Conservation (phyloP, 805 yeast species). For the Schizosaccharomyces pombe region DNA sequence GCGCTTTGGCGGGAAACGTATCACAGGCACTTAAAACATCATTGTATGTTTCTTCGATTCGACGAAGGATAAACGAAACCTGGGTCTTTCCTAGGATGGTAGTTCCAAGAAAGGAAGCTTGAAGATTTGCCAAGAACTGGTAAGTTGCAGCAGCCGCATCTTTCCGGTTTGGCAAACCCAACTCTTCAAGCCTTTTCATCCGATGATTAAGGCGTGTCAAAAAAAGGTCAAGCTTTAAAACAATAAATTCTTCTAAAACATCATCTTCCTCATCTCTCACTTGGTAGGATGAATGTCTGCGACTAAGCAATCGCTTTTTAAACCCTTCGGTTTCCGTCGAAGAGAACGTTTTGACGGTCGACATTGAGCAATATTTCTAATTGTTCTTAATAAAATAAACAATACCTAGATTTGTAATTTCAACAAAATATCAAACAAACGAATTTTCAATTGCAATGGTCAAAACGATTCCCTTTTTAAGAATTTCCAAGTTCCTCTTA, state of each 20-base stretch:
- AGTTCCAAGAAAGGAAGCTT: conserved; percentile 5
- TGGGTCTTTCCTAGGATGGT: not conserved
- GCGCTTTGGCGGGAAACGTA: conserved; percentile 11
- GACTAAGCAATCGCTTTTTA: not conserved
- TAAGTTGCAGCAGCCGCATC: conserved; percentile 15
- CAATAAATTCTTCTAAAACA: not conserved
- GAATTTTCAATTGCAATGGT: too few relatives aligned
- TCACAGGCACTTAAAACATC: conserved; percentile 8
- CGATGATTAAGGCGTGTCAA: conserved; percentile 11
- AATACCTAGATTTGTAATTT: too few relatives aligned
- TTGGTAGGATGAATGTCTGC: not conserved
- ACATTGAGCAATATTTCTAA: too few relatives aligned
- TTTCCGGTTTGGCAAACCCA: conserved; percentile 13
- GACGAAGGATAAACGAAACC: conserved; percentile 8
- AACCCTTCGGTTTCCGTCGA: not conserved
- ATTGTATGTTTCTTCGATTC: conserved; percentile 12
- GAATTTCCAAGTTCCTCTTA: too few relatives aligned
- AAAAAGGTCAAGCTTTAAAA: conserved; percentile 10
- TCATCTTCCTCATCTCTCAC: not conserved
- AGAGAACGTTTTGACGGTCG: too few relatives aligned
- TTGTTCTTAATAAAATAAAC: too few relatives aligned
- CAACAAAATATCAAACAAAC: too few relatives aligned
- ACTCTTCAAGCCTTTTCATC: conserved; percentile 16
- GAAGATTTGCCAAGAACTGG: conserved; percentile 13
- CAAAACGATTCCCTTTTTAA: too few relatives aligned